Percentiles rank a stretch among this genome's conserved stretches.
Evolutionary conservation across 768 basidiomycete species (phyloP).

Genomic region (Naganishia friedmannii): DNA sequence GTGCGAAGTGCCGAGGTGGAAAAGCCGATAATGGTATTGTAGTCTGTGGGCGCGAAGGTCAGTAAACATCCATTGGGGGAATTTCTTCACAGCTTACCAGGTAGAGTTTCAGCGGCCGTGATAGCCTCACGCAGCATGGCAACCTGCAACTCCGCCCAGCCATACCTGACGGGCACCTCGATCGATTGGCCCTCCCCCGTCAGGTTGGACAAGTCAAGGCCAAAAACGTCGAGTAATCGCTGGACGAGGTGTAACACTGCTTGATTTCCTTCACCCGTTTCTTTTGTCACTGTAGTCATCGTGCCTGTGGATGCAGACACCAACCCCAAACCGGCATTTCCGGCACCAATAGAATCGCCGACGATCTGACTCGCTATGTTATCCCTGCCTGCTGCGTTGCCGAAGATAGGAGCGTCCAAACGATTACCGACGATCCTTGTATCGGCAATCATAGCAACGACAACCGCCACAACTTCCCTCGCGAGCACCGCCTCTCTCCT

Average conservation of each 20-base stretch:
- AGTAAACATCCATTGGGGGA: slow-evolving; percentile 4
- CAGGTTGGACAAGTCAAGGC: slow-evolving; percentile 55
- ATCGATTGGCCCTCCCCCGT: slow-evolving; percentile 29
- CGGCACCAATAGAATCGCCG: slow-evolving; percentile 1
- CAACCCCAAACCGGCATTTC: slow-evolving; percentile 1
- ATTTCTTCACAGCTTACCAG: slow-evolving; percentile 59
- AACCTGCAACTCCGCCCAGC: slow-evolving; percentile 93
- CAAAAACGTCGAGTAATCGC: slow-evolving; percentile 72
- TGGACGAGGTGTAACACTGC: slow-evolving; percentile 73
- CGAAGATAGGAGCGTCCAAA: slow-evolving; percentile 12
- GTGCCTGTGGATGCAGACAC: not conserved
- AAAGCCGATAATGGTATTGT: slow-evolving; percentile 78
- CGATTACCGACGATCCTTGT: not conserved
- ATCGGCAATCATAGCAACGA: slow-evolving; percentile 11
- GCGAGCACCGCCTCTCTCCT: slow-evolving; percentile 85
- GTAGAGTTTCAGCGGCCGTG: slow-evolving; percentile 82
- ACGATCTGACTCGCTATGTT: slow-evolving; percentile 30
- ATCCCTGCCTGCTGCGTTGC: not conserved
- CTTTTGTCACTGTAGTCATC: slow-evolving; percentile 68
- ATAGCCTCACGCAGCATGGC: slow-evolving; percentile 91
- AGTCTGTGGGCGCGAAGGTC: slow-evolving; percentile 59
- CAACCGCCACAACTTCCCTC: slow-evolving; percentile 77
- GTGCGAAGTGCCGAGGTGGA: slow-evolving; percentile 80
- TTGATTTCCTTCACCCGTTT: slow-evolving; percentile 74
- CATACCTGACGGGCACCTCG: slow-evolving; percentile 56